phyloP scores from a whole-genome alignment of 768 basidiomycete genomes.

The Ephemerocybe angulata region DNA sequence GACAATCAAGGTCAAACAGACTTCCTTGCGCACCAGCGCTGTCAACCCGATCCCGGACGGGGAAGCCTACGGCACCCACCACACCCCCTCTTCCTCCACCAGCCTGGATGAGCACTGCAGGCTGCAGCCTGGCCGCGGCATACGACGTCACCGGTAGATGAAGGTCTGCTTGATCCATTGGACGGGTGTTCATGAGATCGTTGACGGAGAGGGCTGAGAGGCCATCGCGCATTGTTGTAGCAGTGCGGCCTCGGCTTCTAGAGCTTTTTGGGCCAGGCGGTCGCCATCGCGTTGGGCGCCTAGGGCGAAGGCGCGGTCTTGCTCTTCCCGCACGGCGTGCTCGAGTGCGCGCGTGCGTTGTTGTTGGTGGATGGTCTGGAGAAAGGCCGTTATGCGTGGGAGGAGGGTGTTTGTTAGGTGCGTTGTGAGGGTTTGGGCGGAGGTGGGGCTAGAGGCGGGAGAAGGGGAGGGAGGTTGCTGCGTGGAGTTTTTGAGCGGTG shows the following conservation, averaged over 20 bases:
- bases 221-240: too few relatives aligned
- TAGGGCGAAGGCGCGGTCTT: constrained; percentile 75
- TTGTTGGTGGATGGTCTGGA: constrained; percentile 57
- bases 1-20: too few relatives aligned
- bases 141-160: too few relatives aligned
- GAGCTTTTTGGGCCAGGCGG: constrained; percentile 53
- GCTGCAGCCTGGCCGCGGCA: too few relatives aligned
- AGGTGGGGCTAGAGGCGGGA: constrained; percentile 73
- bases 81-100: too few relatives aligned
- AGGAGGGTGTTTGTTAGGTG: constrained; percentile 72
- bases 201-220: too few relatives aligned
- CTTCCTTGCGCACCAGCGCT: too few relatives aligned
- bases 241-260: constrained; percentile 39
- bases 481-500: constrained; percentile 70
- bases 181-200: too few relatives aligned
- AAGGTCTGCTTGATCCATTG: too few relatives aligned
- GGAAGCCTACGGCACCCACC: too few relatives aligned
- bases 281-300: constrained; percentile 65
- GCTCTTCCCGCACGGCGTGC: constrained; percentile 68
- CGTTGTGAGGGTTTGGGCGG: constrained; percentile 55
- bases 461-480: constrained; percentile 90
- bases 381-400: constrained; percentile 76
- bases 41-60: too few relatives aligned
- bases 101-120: too few relatives aligned
- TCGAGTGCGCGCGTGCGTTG: constrained; percentile 49